Evolutionary conservation across 2,329 filamentous ascomycete species (phyloP), one percentile per base, ranked within the genome.

Genomic region (Domatiomyces catenatus): DNA sequence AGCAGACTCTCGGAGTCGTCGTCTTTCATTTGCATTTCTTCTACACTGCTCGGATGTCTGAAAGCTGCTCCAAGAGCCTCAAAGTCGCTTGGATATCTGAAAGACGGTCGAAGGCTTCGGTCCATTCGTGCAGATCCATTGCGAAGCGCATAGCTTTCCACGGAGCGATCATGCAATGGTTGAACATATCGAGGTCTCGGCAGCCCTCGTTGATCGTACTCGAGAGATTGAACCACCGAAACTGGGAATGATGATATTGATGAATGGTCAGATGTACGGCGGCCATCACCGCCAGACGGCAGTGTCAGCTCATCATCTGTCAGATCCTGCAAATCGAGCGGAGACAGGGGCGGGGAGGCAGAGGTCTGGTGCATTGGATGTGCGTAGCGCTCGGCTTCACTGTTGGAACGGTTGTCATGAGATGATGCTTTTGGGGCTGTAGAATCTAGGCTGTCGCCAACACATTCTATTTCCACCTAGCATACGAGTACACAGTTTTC

Each of bases 1-100:
- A 67, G 46, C 39, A 63, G 65, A 19, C 70, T 67, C 8, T 68
- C 64, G 1, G 69, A 64, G 6, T 66, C 63, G 3, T 58, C 64
- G 42, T 62, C 61, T 28, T 55, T 55, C 67, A 71, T 69, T 56
- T 70, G 68, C 59, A 71, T 64, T 5, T 68, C 68, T 32, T 63
- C 59, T 4, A 71, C 68, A 0, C 69, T 71, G 58, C 68, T 71
- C 1, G 68, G 66, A 52, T 71, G 67, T 36, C 69, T 64, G 52
- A 72, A 72, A 0, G 63, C 64, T 0, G 62, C 62, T 50, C 65
- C 19, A 28, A 47, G 26, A 17, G 22, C 22, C 6, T 24, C 22
- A 24, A 24, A 24, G 22, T 24, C 22, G 58, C 68, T 71, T 1
- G 68, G 66, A 52, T 71, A 67, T 36, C 69, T 64, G 51, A 72